phyloP scores from a whole-genome alignment of 2,329 filamentous ascomycete genomes.

The Talaromyces sp. region DNA sequence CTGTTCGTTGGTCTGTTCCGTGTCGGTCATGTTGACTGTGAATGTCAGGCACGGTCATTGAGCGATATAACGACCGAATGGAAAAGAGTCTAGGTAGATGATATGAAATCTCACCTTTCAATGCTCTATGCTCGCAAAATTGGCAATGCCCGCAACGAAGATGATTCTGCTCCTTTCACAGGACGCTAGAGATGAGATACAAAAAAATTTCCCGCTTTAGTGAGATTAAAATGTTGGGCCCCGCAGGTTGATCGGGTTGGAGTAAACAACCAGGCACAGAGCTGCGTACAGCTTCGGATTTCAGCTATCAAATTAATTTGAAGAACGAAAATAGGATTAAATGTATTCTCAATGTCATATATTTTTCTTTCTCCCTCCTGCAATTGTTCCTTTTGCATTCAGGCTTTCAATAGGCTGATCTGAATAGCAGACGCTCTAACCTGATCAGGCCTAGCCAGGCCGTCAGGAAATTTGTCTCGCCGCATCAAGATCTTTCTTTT shows the following conservation, averaged over 20 bases:
- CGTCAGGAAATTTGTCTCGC: background rate
- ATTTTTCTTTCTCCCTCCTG: background rate
- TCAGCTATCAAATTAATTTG: no score
- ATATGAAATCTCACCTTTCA: background rate
- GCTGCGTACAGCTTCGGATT: no score
- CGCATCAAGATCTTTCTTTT: background rate
- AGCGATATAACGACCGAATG: background rate
- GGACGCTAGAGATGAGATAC: conserved; percentile 4
- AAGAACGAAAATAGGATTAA: no score
- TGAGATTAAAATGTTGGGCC: conserved; percentile 11
- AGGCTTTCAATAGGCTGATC: background rate
- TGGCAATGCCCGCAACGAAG: conserved; percentile 6
- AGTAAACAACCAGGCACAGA: background rate
- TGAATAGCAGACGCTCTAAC: background rate
- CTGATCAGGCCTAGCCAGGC: background rate
- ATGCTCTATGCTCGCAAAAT: background rate
- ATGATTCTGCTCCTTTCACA: background rate
- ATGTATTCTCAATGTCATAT: background rate
- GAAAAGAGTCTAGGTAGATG: background rate
- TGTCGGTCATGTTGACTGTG: conserved; percentile 16
- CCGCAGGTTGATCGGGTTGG: background rate
- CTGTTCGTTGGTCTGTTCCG: conserved; percentile 12
- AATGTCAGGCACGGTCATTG: background rate
- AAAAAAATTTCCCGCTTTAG: conserved; percentile 14
- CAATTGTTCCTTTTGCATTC: background rate